Evolutionary conservation across 495 filamentous ascomycete genomes (phyloP), one percentile per base, ranked within the genome.

Genomic region (Xylaria nigripes): DNA sequence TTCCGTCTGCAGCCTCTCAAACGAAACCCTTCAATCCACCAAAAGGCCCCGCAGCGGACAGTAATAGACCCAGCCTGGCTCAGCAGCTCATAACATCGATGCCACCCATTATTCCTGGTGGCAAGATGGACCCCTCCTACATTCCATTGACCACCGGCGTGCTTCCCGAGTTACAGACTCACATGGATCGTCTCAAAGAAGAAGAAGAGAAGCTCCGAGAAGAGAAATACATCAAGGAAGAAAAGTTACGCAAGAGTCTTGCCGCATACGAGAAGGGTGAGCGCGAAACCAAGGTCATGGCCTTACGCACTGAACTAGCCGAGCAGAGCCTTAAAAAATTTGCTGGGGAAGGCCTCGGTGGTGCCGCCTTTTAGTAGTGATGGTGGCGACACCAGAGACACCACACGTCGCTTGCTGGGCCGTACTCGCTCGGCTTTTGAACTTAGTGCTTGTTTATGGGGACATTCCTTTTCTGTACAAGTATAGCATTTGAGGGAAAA

Each of bases 21-120:
- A 54, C 66, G 22, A 72, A 71, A 23, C 69, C 72, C 0, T 78
- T 78, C 56, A 78, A 78, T 45, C 75, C 75, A 0, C 75, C 75
- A 21, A 78, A 75, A 2, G 75, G 74, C 6, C 75, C 75, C 0
- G 67, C 75, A 0, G 68, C 72, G 1, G 66, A 70, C 22, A 63
- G 51, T 34, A 56, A 48, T 7, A 68, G 67, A n/a, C 69, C 60
- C 19, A 71, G 65, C 40, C 66, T 76, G 0, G 71, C 68, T 0
- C 72, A 76, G 48, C 66, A 58, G 45, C 61, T 76, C 6, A 50
- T 78, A 0, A 56, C 70, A 18, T 67, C 68, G 0, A 60, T 76
- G 57, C 70, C 75, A 6, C 61, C 69, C 6, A 51, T 75, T 16
- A 55, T 75, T 1, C 69, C 70, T 0, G 70, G 74, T 25, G 75